Evolutionary conservation across 2,329 filamentous ascomycete genomes (phyloP), one percentile per base, ranked within the genome.

Genomic region (Dryadomyces quercus-mongolicae): DNA sequence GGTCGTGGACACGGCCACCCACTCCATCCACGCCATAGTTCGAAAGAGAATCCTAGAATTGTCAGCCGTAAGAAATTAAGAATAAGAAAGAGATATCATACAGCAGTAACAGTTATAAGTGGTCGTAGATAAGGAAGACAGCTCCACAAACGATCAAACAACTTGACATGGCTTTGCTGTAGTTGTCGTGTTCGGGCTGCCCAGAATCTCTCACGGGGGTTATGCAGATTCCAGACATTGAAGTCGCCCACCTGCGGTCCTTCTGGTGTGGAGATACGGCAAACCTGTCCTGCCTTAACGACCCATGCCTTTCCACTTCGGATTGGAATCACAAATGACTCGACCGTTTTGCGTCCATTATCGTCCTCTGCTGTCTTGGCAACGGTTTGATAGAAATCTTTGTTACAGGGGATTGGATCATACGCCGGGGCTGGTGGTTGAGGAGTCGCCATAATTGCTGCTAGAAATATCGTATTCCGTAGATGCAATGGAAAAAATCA

Each of bases 181-280:
- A 94, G 76, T 65, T 94, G 88, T 55, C 84, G 77, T 13, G 88
- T 93, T 42, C 88, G 78, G 1, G 81, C 75, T 1, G 88, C 88
- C 88, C 88, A 94, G 71, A 94, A 88, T 45, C 82, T 76, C 66
- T 94, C 88, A 15, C 86, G 79, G 0, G 87, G 85, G 66, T 93
- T 90, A 58, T 82, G 71, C 5, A 76, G 74, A 61, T 85, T 88
- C 86, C 86, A 94, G 61, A 93, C 77, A 66, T 94, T 94, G 18
- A 93, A 71, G 62, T 93, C 88, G 53, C 87, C 86, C 69, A 94
- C 87, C 69, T 94, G 88, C 0, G 88, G 81, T 0, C 88, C 88
- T 54, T 84, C 72, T 0, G 86, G 86, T 0, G 88, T 92, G 55
- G 81, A 85, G 58, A 94, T 82, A 15, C 82, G 80, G 57, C 88